A percentile compares a stretch with the other conserved stretches of the same genome.
phyloP scores from a whole-genome alignment of 768 basidiomycete species.

The Neoboletus magnificus region DNA sequence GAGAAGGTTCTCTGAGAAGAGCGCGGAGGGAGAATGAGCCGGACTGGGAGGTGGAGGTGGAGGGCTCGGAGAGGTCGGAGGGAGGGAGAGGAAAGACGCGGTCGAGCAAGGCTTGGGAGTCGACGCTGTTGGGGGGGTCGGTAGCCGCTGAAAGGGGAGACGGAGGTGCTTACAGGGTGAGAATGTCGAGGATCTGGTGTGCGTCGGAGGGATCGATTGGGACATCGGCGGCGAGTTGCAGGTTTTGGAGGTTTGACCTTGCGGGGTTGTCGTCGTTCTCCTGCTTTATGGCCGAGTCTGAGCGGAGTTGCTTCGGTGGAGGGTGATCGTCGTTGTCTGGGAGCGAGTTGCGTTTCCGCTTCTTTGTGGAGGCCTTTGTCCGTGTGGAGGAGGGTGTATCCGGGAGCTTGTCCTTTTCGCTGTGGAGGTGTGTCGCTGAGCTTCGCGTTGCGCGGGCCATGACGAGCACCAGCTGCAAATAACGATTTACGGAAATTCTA shows the following conservation, averaged over 20 bases:
- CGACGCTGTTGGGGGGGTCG: slow-evolving; percentile 43
- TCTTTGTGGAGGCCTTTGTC: slow-evolving; percentile 43
- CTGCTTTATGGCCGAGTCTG: slow-evolving; percentile 29
- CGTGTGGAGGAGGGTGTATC: slow-evolving; percentile 28
- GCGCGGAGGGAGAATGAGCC: slow-evolving; percentile 50
- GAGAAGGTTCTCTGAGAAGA: slow-evolving; percentile 50
- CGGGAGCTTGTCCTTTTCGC: slow-evolving; percentile 28
- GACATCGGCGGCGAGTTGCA: slow-evolving; percentile 44
- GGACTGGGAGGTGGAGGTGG: slow-evolving; percentile 36
- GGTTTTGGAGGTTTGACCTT: slow-evolving; percentile 18
- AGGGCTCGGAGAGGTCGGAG: slow-evolving; percentile 37
- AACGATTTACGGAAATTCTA: slow-evolving; percentile 27
- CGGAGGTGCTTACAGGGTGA: slow-evolving; percentile 45
- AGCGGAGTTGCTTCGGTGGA: slow-evolving; percentile 46
- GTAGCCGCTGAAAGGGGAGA: not conserved
- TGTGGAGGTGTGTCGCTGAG: slow-evolving; percentile 42
- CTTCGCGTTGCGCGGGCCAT: slow-evolving; percentile 79
- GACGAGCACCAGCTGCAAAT: slow-evolving; percentile 14
- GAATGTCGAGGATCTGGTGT: slow-evolving; percentile 54
- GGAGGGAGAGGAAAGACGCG: slow-evolving; percentile 63
- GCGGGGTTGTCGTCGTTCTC: slow-evolving; percentile 26
- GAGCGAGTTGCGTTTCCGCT: slow-evolving; percentile 60
- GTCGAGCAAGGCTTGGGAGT: slow-evolving; percentile 75
- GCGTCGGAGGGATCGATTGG: slow-evolving; percentile 47
- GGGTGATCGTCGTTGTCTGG: slow-evolving; percentile 46